Conservation (phyloP, 2,329 filamentous ascomycete genomes). For the Sarocladium kiliense region DNA sequence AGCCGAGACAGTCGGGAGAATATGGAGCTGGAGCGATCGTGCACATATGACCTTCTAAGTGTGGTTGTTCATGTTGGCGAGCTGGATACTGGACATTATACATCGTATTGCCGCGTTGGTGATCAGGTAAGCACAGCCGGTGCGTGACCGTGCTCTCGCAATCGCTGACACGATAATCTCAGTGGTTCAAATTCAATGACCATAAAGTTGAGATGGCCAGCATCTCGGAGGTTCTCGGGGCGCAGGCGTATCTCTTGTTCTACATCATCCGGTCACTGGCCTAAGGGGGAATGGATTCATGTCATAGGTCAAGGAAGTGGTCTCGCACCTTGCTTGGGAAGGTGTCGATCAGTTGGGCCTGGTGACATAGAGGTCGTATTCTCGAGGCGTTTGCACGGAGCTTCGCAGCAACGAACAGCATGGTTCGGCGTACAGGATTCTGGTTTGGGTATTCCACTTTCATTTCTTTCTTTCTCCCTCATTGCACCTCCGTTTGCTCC, state of each 20-base stretch:
- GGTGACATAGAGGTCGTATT: neutral
- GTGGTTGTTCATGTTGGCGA: constrained; percentile 92
- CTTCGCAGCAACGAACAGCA: constrained; percentile 3
- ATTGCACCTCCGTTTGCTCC: neutral
- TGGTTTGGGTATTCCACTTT: constrained; percentile 1
- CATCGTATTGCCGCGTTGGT: constrained; percentile 80
- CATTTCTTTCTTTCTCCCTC: neutral
- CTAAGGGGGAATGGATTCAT: constrained; percentile 20
- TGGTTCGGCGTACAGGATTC: neutral
- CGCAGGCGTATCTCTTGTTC: constrained; percentile 86
- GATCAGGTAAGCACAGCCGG: constrained; percentile 50
- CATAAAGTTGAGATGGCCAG: constrained; percentile 82
- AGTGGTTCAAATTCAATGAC: constrained; percentile 97
- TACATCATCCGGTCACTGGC: constrained; percentile 66
- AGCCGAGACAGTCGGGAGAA: constrained; percentile 44
- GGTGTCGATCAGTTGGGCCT: neutral
- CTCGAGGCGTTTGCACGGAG: neutral
- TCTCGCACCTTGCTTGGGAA: neutral
- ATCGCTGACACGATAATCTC: constrained; percentile 13
- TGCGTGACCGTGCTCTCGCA: no score
- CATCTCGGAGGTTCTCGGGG: constrained; percentile 77
- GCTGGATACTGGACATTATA: constrained; percentile 88
- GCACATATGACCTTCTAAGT: constrained; percentile 80
- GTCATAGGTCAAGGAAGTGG: neutral
- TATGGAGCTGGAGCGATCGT: constrained; percentile 57